A percentile compares a stretch with the other conserved stretches of the same genome.
Evolutionary conservation across 176 grass and related monocot species (phyloP).

Genomic region (Poa annua): DNA sequence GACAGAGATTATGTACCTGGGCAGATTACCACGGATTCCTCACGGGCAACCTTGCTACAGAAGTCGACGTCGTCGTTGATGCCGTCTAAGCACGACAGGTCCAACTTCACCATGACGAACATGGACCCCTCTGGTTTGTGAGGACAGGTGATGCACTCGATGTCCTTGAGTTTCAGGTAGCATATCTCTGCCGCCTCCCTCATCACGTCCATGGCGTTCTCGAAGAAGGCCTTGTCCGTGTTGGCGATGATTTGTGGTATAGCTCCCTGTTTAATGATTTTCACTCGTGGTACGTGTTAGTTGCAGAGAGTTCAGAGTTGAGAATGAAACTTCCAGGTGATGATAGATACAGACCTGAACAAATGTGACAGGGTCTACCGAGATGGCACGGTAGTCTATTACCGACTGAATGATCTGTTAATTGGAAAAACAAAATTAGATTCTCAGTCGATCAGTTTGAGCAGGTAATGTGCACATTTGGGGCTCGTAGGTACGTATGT

Average conservation of each 20-base stretch:
- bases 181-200: conserved; percentile 60
- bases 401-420: conserved; percentile 56
- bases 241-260: conserved; percentile 65
- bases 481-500: neutral
- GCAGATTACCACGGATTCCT: conserved; percentile 61
- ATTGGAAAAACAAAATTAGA: neutral
- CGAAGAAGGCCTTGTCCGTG: conserved; percentile 71
- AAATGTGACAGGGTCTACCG: conserved; percentile 71
- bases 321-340: too few relatives aligned
- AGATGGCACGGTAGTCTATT: conserved; percentile 49
- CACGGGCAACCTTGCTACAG: conserved; percentile 65
- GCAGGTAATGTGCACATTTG: too few relatives aligned
- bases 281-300: neutral
- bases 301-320: neutral
- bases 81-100: conserved; percentile 51
- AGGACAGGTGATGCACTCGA: conserved; percentile 64
- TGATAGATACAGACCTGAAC: conserved; percentile 51
- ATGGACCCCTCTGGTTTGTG: conserved; percentile 80
- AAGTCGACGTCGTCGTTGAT: conserved; percentile 70
- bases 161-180: conserved; percentile 53
- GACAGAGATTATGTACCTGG: conserved; percentile 47
- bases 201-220: conserved; percentile 41
- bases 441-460: neutral
- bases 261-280: conserved; percentile 48
- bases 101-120: conserved; percentile 79